Conservation (phyloP, 2,329 filamentous ascomycete species). For the Aspergillus costaricaensis region DNA sequence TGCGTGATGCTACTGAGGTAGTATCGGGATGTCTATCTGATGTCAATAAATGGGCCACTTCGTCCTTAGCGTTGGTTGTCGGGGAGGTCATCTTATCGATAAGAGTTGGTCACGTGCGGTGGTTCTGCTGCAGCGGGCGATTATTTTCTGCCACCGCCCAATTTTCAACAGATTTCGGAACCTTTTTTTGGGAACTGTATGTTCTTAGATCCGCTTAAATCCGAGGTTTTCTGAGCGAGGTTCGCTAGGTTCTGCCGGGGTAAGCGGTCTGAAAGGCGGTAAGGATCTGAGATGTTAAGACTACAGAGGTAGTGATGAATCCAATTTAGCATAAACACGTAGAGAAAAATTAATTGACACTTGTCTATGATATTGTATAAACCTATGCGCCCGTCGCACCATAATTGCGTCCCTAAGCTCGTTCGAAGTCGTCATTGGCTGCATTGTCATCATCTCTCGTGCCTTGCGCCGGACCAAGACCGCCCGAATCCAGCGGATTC, state of each 20-base stretch:
- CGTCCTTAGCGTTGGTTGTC: slow-evolving; percentile 4
- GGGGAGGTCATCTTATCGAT: slow-evolving; percentile 10
- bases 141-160: too few species aligned
- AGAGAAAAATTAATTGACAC: slow-evolving; percentile 12
- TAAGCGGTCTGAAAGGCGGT: background rate
- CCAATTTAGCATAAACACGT: too few species aligned
- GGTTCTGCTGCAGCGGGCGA: background rate
- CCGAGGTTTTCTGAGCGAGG: too few species aligned
- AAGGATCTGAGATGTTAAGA: background rate
- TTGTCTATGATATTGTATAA: slow-evolving; percentile 26
- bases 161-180: too few species aligned
- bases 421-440: slow-evolving; percentile 52
- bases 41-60: slow-evolving; percentile 6
- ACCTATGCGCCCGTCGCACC: slow-evolving; percentile 18
- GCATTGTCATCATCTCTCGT: slow-evolving; percentile 36
- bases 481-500: slow-evolving; percentile 56
- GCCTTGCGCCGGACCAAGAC: slow-evolving; percentile 43
- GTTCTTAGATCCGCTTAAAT: too few species aligned
- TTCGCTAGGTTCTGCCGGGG: too few species aligned
- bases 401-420: slow-evolving; percentile 31
- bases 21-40: background rate
- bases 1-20: background rate
- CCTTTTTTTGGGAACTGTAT: too few species aligned
- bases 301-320: too few species aligned
- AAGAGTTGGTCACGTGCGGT: background rate